A percentile compares a stretch with the other conserved stretches of the same genome.
phyloP scores from a whole-genome alignment of 176 grass and related monocot genomes.

The Hyparrhenia diplandra region DNA sequence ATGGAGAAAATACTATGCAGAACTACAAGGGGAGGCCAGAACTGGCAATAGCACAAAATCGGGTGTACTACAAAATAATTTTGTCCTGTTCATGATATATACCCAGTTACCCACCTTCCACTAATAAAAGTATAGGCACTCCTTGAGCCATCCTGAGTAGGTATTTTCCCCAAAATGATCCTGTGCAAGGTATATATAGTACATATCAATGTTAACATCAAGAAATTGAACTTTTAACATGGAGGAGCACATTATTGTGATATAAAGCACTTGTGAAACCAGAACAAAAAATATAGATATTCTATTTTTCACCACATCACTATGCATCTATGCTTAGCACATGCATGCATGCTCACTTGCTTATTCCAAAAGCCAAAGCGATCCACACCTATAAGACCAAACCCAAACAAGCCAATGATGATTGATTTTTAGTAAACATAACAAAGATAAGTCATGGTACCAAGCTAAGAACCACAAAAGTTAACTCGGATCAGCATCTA shows the following conservation, averaged over 20 bases:
- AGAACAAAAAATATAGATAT: slow-evolving; percentile 21
- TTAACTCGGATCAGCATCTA: background rate
- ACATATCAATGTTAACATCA: slow-evolving; percentile 46
- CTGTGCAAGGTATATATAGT: slow-evolving; percentile 63
- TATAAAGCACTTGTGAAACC: background rate
- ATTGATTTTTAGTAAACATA: slow-evolving; percentile 1
- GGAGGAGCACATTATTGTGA: background rate
- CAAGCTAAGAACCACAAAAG: background rate
- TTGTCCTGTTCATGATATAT: slow-evolving; percentile 38
- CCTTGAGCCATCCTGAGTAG: slow-evolving; percentile 93
- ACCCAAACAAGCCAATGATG: slow-evolving; percentile 4
- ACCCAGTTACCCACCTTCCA: slow-evolving; percentile 89
- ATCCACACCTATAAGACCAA: background rate
- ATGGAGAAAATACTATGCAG: slow-evolving; percentile 8
- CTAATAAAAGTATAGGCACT: slow-evolving; percentile 82
- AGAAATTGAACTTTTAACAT: slow-evolving; percentile 26
- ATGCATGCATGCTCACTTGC: background rate
- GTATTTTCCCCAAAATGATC: slow-evolving; percentile 86
- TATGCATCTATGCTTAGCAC: background rate
- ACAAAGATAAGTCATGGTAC: background rate
- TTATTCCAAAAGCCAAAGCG: background rate
- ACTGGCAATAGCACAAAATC: background rate
- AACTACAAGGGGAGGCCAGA: background rate
- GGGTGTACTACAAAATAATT: slow-evolving; percentile 13
- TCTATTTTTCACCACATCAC: slow-evolving; percentile 5